A percentile compares a stretch with the other conserved stretches of the same genome.
These are phyloP conservation scores for Cerrena zonata DNA, from an alignment of 1,284 basidiomycete genomes.

Conservation along the genomic window DNA sequence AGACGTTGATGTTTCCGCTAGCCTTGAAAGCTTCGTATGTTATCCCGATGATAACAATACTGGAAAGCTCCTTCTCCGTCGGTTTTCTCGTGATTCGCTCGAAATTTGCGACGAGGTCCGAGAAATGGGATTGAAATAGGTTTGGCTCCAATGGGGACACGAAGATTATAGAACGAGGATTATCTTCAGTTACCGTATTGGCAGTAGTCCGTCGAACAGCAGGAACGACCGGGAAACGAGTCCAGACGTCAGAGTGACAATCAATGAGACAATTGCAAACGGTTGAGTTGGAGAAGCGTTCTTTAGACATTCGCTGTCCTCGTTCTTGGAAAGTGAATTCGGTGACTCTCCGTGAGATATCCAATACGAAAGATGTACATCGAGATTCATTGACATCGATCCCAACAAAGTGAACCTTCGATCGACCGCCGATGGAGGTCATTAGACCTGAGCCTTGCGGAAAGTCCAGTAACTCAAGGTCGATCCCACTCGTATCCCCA, in stretches of 20 bases:
- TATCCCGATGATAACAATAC: conserved; percentile 30
- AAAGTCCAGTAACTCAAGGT: conserved; percentile 28
- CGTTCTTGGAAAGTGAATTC: conserved; percentile 49
- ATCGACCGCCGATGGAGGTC: conserved; percentile 41
- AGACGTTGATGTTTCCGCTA: conserved; percentile 20
- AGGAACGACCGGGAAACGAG: conserved; percentile 53
- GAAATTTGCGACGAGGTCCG: conserved; percentile 40
- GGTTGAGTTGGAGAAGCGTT: conserved; percentile 19
- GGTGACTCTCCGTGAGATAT: conserved; percentile 49
- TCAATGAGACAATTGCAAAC: conserved; percentile 49
- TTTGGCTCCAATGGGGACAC: conserved; percentile 35
- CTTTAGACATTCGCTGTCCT: conserved; percentile 17
- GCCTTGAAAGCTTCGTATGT: conserved; percentile 13
- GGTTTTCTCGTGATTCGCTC: conserved; percentile 48
- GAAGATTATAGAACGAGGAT: conserved; percentile 35
- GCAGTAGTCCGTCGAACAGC: conserved; percentile 47
- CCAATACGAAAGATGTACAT: conserved; percentile 39
- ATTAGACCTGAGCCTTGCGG: conserved; percentile 25
- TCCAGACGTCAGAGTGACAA: conserved; percentile 58
- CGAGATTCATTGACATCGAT: conserved; percentile 26
- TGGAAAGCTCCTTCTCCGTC: conserved; percentile 36
- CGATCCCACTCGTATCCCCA: conserved; percentile 42
- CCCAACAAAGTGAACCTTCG: conserved; percentile 37
- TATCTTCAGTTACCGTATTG: conserved; percentile 28
- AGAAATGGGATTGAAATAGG: conserved; percentile 38